Percentiles rank a stretch among this genome's conserved stretches.
phyloP scores from a whole-genome alignment of 805 yeast genomes.

The Candida sphagnicola region DNA sequence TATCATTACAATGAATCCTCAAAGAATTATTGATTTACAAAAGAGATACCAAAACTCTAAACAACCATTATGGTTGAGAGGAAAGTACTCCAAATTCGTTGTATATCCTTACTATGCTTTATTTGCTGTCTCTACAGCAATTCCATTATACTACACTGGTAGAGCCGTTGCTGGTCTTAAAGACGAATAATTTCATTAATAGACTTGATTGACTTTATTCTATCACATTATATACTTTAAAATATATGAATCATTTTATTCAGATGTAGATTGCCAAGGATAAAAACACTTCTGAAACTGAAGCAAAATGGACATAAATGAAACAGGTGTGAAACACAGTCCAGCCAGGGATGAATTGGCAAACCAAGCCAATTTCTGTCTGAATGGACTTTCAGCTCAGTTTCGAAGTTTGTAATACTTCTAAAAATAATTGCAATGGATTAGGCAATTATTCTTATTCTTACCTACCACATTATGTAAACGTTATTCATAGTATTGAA shows the following conservation, averaged over 20 bases:
- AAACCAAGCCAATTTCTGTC: too few relatives aligned
- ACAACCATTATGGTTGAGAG: conserved; percentile 44
- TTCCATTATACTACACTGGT: conserved; percentile 65
- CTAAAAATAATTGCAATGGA: too few relatives aligned
- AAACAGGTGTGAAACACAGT: too few relatives aligned
- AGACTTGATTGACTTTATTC: background rate
- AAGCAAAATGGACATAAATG: too few relatives aligned
- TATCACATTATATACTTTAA: conserved; percentile 2
- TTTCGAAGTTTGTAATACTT: too few relatives aligned
- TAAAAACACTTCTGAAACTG: too few relatives aligned
- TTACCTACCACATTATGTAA: too few relatives aligned
- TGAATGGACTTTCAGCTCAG: too few relatives aligned
- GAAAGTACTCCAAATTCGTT: conserved; percentile 54
- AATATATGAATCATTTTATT: background rate
- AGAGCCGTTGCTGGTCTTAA: conserved; percentile 72
- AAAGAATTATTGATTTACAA: conserved; percentile 44
- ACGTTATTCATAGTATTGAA: too few relatives aligned
- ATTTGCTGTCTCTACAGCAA: conserved; percentile 61
- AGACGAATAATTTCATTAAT: conserved; percentile 23
- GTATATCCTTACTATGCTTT: conserved; percentile 78
- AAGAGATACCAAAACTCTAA: conserved; percentile 40
- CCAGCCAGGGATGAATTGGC: too few relatives aligned
- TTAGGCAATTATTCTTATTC: too few relatives aligned
- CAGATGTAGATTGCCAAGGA: too few relatives aligned
- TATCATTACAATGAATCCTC: conserved; percentile 36